Evolutionary conservation across 306 rosid species (phyloP).

Genomic region (Alnus rubra): DNA sequence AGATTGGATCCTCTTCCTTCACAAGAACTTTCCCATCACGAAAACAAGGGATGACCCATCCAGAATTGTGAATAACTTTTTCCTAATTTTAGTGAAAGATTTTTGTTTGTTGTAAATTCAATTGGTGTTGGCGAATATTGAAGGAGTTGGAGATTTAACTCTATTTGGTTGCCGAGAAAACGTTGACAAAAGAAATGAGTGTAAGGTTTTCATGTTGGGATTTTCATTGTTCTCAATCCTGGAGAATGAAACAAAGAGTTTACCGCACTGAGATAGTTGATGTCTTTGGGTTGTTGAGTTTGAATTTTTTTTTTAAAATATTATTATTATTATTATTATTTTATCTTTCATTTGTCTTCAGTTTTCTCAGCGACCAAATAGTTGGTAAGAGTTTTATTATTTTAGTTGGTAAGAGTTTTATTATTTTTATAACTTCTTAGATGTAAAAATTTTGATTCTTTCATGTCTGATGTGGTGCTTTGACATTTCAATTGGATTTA

Average conservation of each 20-base stretch:
- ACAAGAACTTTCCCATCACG: too few relatives aligned
- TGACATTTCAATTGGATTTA: background rate
- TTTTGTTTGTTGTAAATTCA: background rate
- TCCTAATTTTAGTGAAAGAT: background rate
- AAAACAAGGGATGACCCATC: too few relatives aligned
- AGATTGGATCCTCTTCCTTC: too few relatives aligned
- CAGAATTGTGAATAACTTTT: background rate
- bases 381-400: background rate
- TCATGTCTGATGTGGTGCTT: background rate
- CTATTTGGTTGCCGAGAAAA: background rate
- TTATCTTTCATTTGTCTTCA: background rate
- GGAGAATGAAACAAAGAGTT: background rate
- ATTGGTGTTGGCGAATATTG: background rate
- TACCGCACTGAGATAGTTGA: background rate
- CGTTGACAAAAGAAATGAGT: background rate
- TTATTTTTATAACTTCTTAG: background rate
- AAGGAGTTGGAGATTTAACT: background rate
- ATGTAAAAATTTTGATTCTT: background rate
- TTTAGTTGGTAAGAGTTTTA: background rate
- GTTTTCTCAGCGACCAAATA: background rate
- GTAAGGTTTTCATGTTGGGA: background rate
- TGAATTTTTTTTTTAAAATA: background rate
- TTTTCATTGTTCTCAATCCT: background rate
- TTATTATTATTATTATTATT: too few relatives aligned
- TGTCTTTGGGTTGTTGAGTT: background rate